A percentile compares a stretch with the other conserved stretches of the same genome.
phyloP scores from a whole-genome alignment of 805 yeast genomes.

The Cyberlindnera maritima region DNA sequence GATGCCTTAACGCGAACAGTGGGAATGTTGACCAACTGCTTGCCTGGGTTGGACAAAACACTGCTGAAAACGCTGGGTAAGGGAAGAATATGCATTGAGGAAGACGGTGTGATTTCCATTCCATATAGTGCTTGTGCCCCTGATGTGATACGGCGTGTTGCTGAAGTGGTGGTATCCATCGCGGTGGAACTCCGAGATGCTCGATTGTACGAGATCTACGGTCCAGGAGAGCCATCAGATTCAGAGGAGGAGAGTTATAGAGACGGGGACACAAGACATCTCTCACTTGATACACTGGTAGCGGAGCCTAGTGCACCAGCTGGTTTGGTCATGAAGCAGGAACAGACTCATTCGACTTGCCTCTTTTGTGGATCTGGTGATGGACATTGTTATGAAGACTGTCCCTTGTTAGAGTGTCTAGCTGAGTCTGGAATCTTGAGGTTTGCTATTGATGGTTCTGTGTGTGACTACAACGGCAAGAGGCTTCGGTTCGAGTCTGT shows the following conservation, averaged over 20 bases:
- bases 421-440: slow-evolving; percentile 4
- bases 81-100: neutral
- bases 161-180: slow-evolving; percentile 1
- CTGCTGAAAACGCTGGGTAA: neutral
- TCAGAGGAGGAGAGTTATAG: neutral
- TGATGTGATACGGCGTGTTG: slow-evolving; percentile 5
- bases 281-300: slow-evolving; percentile 1
- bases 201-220: neutral
- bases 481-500: slow-evolving; percentile 7
- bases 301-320: neutral
- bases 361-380: slow-evolving; percentile 9
- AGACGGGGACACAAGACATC: neutral
- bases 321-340: too few relatives aligned
- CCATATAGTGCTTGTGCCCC: slow-evolving; percentile 8
- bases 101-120: slow-evolving; percentile 4
- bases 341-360: neutral
- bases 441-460: slow-evolving; percentile 4
- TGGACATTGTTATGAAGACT: slow-evolving; percentile 9
- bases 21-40: slow-evolving; percentile 1
- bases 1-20: neutral
- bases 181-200: slow-evolving; percentile 1
- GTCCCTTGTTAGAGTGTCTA: slow-evolving; percentile 9
- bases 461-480: slow-evolving; percentile 4
- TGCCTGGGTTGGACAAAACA: slow-evolving; percentile 6
- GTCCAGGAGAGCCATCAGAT: neutral